Evolutionary conservation across 108 stramenopile species (phyloP), one percentile per base, ranked within the genome.

Genomic region (Nitzschia sp.): DNA sequence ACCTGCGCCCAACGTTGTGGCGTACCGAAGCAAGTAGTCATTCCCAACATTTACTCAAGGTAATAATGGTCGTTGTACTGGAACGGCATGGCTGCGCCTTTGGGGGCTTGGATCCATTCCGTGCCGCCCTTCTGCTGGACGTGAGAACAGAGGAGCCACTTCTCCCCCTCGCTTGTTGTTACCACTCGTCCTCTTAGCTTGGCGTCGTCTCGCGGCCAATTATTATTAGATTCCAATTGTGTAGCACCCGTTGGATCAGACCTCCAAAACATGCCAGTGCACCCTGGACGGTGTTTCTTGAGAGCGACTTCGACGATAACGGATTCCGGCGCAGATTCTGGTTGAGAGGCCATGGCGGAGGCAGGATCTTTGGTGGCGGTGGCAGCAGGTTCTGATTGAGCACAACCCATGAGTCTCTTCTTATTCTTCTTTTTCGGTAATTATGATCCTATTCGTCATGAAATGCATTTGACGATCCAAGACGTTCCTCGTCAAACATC

Each of bases 41-140:
- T n/a, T n/a, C n/a, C n/a, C n/a, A n/a, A n/a, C n/a, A 6, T 54
- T 33, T 48, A 65, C 47, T 66, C 64, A 29, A 75, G 34, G 29
- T 59, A 75, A 42, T 75, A 75, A 29, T 75, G 74, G 30, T 75
- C 55, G 46, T 75, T 27, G 68, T 75, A 75, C 54, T 69, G 68
- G 38, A 68, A 75, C 1, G 74, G 74, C 74, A 75, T 69, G 45
- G 59, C 58, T 2, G 74, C 74, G 9, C 68, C 68, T 33, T 27
- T 46, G 1, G 74, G 74, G 17, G 74, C 74, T 33, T 11, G 11
- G 2, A 24, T 21, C 68, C 67, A 75, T 42, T 69, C 59, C 15
- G 13, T n/a, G 4, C 5, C 18, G 15, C 60, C 49, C 28, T 61
- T 62, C 63, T 75, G 74, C 31, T 34, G 28, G 1, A 75, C 59